Evolutionary conservation across 768 basidiomycete species (phyloP), one percentile per base, ranked within the genome.

Genomic region (Sporobolomyces roseus): DNA sequence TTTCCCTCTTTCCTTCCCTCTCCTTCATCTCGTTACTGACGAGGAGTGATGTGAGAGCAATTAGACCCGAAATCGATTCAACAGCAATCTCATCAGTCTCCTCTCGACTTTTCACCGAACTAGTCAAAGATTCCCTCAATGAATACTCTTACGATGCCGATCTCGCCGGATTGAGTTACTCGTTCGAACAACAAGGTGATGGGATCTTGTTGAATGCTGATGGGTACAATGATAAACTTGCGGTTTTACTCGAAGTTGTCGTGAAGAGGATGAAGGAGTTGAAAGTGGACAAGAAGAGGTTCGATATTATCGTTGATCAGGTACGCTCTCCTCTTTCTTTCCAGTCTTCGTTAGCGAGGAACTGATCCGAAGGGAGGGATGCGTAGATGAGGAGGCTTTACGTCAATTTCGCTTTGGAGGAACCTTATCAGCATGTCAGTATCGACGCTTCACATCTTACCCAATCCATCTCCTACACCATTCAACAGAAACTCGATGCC

Each of bases 121-220:
- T 98, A 36, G 88, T 97, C 73, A 86, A 85, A 33, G 96, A 99
- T 75, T 85, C 90, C 3, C 84, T 98, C 58, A 86, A 86, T 9
- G 96, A 99, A 79, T 92, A 88, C 74, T 82, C 90, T 0, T 98
- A 98, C 77, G 88, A 93, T 75, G 96, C 96, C 16, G 88, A 89
- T 48, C 84, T 98, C 30, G 96, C 94, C 19, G 93, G 93, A 32
- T 82, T 98, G 41, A 80, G 81, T 7, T 98, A 93, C 78, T 83
- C 80, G 69, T 83, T 93, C 68, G 79, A 83, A 30, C 80, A 83
- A 16, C 83, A 86, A 70, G 81, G 82, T 3, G 86, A 86, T 17
- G 89, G 90, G 2, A 77, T 96, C 54, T 84, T 81, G 48, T 78
- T 96, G 51, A 81, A 83, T 4, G 81, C 91, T 61, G 83, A 82